Base-by-base conservation (phyloP, 2,329 filamentous ascomycete genomes). In the Penicillium fuscoglaucum region DNA sequence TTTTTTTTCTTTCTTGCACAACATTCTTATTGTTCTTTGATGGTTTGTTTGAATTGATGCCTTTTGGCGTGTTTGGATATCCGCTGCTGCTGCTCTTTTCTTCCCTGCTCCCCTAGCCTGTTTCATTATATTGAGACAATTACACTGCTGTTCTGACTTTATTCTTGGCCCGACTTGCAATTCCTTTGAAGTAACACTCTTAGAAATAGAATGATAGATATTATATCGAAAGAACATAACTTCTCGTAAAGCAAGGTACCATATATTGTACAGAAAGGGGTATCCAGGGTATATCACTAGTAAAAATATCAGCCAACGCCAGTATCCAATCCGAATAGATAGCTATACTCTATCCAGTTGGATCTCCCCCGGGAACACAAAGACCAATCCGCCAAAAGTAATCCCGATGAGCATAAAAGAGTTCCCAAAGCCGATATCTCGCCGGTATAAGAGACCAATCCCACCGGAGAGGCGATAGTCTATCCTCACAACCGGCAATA, bases 361-460 rank as follows among this genome's bases (percentile, higher is more conserved):
- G 71, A 62, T 76, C 72, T 15, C 90, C 90, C 13, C 89, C 89
- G 0, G 93, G 93, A 2, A 97, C 81, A 76, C 95, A 99, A 33
- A 98, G 78, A 0, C 95, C 95, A 53, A 99, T 75, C 57, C 95
- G 83, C 90, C 91, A 96, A 76, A 99, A 98, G 75, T 99, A 99
- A 77, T 99, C 95, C 40, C 95, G 82, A 77, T 99, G 95, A 1
- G 93, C 90, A 74, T 96, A 96, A 70, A 98, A 88, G 8, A 97
- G 79, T 76, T 96, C 87, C 91, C 93, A 96, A n/a, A 96, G 83
- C 73, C 89, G 90, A 67, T 83, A 93, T 74, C 84, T 74, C 75
- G 75, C n/a, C 76, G 81, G 59, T 61, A 72, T 60, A 52, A 68
- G 44, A 13, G 62, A 62, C 66, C 66, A 68, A 19, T 62, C 47